Conservation (phyloP, 805 yeast genomes). For the Huiozyma sinensis region DNA sequence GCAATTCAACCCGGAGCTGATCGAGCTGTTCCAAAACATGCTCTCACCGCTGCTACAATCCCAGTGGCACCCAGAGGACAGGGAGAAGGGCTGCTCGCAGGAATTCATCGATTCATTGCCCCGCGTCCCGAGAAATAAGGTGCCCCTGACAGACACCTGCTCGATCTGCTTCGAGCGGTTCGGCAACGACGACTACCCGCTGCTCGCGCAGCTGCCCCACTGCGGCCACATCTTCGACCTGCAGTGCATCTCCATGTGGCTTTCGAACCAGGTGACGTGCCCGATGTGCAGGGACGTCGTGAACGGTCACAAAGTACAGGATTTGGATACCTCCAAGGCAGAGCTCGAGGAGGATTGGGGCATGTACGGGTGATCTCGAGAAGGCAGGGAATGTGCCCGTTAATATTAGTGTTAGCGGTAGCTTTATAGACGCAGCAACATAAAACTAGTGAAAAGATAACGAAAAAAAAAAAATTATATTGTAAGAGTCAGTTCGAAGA, state of each 20-base stretch:
- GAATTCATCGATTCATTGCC: conserved; percentile 68
- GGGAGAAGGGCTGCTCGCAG: conserved; percentile 47
- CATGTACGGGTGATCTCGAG: conserved; percentile 48
- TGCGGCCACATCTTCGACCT: conserved; percentile 79
- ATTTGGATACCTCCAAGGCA: conserved; percentile 38
- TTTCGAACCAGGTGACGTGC: conserved; percentile 61
- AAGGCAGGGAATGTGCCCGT: neutral
- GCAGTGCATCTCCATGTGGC: conserved; percentile 89
- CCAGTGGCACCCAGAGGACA: conserved; percentile 21
- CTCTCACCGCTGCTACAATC: conserved; percentile 20
- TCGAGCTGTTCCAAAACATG: conserved; percentile 6
- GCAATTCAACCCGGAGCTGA: conserved; percentile 1
- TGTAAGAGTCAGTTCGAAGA: too few species aligned
- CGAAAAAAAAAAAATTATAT: too few species aligned
- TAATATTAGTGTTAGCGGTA: neutral
- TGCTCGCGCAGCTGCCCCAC: conserved; percentile 64
- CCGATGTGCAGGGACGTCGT: conserved; percentile 80
- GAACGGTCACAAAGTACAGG: conserved; percentile 32
- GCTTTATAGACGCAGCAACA: neutral
- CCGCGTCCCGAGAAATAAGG: conserved; percentile 42
- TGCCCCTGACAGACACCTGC: conserved; percentile 48
- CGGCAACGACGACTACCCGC: conserved; percentile 62
- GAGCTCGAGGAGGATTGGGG: conserved; percentile 68
- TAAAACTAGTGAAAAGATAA: too few species aligned
- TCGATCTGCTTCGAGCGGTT: conserved; percentile 76